Conservation (phyloP, 176 grass and related monocot species). For the Bromus sterilis region DNA sequence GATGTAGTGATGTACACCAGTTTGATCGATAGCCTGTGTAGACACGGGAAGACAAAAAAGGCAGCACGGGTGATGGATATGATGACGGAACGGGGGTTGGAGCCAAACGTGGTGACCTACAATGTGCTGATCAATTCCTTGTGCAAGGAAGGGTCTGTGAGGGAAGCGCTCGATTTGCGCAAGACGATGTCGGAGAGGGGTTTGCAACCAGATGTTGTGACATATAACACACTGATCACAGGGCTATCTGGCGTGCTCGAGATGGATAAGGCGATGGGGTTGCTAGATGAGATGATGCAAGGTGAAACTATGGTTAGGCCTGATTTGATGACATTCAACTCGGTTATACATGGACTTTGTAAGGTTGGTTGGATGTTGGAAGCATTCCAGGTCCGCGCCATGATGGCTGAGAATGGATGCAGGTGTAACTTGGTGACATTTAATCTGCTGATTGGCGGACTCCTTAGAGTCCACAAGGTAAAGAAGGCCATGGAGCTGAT, state of each 20-base stretch:
- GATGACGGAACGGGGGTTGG: slow-evolving; percentile 48
- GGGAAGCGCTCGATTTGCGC: slow-evolving; percentile 15
- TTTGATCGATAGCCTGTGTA: slow-evolving; percentile 64
- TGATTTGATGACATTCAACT: slow-evolving; percentile 41
- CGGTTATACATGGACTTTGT: slow-evolving; percentile 58
- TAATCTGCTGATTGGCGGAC: slow-evolving; percentile 43
- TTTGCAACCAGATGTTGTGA: slow-evolving; percentile 35
- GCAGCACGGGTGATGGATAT: slow-evolving; percentile 31
- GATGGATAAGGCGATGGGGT: slow-evolving; percentile 35
- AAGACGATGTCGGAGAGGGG: slow-evolving; percentile 34
- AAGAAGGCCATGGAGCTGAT: slow-evolving; percentile 26
- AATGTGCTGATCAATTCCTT: slow-evolving; percentile 49
- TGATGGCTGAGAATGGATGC: slow-evolving; percentile 41
- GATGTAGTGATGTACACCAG: slow-evolving; percentile 44
- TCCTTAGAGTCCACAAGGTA: slow-evolving; percentile 41
- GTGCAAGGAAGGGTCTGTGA: slow-evolving; percentile 38
- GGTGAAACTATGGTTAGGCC: slow-evolving; percentile 25
- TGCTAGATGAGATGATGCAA: slow-evolving; percentile 51
- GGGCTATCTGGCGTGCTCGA: slow-evolving; percentile 43
- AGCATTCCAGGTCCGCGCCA: slow-evolving; percentile 25
- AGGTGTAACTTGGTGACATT: slow-evolving; percentile 40
- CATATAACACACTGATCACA: slow-evolving; percentile 43
- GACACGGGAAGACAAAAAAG: slow-evolving; percentile 32
- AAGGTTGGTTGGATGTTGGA: slow-evolving; percentile 26
- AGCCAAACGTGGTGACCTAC: slow-evolving; percentile 48